phyloP scores from a whole-genome alignment of 345 rosid genomes.

The Gossypium australe region DNA sequence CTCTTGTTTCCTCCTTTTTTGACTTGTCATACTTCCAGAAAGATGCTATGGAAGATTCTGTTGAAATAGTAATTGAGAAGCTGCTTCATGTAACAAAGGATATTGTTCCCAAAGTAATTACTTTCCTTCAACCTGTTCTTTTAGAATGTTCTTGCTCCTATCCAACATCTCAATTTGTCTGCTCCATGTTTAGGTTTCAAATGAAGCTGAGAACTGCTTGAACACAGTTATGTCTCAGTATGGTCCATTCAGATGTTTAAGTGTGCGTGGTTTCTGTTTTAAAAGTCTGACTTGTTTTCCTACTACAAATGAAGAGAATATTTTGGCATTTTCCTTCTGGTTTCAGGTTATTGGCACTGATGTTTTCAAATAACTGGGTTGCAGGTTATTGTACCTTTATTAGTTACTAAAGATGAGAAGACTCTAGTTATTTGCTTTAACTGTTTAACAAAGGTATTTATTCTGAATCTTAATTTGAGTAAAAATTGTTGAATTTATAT shows the following conservation, averaged over 20 bases:
- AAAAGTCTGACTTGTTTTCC: background rate
- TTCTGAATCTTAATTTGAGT: background rate
- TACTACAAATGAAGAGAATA: background rate
- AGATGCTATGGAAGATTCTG: conserved; percentile 82
- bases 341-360: conserved; percentile 9
- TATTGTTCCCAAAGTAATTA: conserved; percentile 58
- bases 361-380: conserved; percentile 14
- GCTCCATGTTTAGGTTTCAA: conserved; percentile 54
- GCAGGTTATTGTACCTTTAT: conserved; percentile 83
- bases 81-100: conserved; percentile 86
- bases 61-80: conserved; percentile 91
- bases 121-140: conserved; percentile 6
- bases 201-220: conserved; percentile 88
- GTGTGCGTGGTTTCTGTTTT: conserved; percentile 44
- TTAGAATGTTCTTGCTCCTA: background rate
- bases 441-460: conserved; percentile 85
- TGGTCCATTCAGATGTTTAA: conserved; percentile 96
- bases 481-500: conserved; percentile 1
- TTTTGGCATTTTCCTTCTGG: background rate
- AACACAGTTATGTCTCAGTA: conserved; percentile 65
- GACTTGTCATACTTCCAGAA: conserved; percentile 47
- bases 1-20: background rate
- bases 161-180: conserved; percentile 15
- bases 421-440: conserved; percentile 90
- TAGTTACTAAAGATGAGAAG: conserved; percentile 92